Conservation (phyloP, 2,329 filamentous ascomycete species). For the Dactylonectria macrodidyma region DNA sequence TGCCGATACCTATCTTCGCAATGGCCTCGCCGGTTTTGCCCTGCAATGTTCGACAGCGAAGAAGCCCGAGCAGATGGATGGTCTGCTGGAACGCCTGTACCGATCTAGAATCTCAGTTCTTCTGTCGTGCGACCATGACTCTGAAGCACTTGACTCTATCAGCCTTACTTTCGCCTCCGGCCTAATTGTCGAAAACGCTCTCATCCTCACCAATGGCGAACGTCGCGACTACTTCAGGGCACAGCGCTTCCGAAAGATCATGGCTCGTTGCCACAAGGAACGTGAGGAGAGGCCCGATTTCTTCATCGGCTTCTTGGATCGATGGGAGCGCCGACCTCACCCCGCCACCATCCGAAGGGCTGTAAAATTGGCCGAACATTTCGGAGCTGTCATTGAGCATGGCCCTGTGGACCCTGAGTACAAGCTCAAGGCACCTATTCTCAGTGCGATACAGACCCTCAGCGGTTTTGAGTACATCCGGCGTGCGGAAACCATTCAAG, state of each 20-base stretch:
- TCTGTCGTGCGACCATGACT: conserved; percentile 34
- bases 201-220: conserved; percentile 35
- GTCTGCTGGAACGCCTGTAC: conserved; percentile 27
- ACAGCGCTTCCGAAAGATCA: conserved; percentile 29
- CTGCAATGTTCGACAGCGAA: conserved; percentile 15
- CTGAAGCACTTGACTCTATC: conserved; percentile 30
- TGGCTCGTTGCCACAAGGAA: conserved; percentile 30
- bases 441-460: conserved; percentile 28
- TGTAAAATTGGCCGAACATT: conserved; percentile 39
- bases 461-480: conserved; percentile 38
- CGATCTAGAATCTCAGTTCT: conserved; percentile 28
- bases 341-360: conserved; percentile 35
- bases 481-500: conserved; percentile 33
- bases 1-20: conserved; percentile 19
- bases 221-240: conserved; percentile 38
- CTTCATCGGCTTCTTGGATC: conserved; percentile 37
- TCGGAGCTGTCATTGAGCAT: conserved; percentile 40
- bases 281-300: conserved; percentile 35
- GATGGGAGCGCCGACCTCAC: conserved; percentile 28
- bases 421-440: conserved; percentile 11
- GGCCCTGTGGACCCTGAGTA: conserved; percentile 24
- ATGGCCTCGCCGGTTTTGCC: conserved; percentile 28
- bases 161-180: conserved; percentile 31
- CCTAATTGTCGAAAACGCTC: conserved; percentile 36
- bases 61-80: conserved; percentile 23